Evolutionary conservation across 176 grass and related monocot genomes (phyloP), one percentile per base, ranked within the genome.

Genomic region (Zoysia pacifica): DNA sequence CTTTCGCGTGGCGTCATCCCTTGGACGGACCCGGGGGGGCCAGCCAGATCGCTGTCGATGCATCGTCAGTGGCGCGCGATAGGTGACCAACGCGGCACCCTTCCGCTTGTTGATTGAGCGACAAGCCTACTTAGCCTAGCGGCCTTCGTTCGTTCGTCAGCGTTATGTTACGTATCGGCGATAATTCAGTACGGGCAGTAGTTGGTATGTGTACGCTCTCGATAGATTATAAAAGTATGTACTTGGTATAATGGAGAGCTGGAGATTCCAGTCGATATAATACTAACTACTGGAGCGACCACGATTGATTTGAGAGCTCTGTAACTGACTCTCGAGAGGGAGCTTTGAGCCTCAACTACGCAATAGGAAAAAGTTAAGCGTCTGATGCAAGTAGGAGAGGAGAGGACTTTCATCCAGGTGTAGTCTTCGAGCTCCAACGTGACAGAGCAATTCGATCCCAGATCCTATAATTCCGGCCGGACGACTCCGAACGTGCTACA

Each of bases 1-100:
- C 72, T 81, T 89, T 77, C 78, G 59, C 20, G 18, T 5, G 75
- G 59, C 82, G 78, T 81, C 82, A 81, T 77, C 78, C 82, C 36
- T 12, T 77, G 82, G 78, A 65, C 77, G 28, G 28, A 28, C 28
- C 28, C 73, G 49, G 77, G 36, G 11, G 37, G 12, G 65, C 44
- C 5, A 68, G 38, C 28, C 28, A 28, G 28, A 77, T 77, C 77
- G 11, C 39, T 72, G 54, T 85, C 82, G 41, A 76, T 3, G 15
- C 12, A 12, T 40, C 41, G 76, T 70, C 65, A 20, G 7, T 2
- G n/a, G 52, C 36, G 28, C 28, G 28, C 36, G 28, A 67, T 38
- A 60, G 77, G 81, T 77, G 51, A 61, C 66, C 82, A 81, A 76
- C 43, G 36, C 28, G 36, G 36, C 43, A 65, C 49, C 43, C 56